Conservation (phyloP, 2,329 filamentous ascomycete species). For the Fusarium ambrosium region DNA sequence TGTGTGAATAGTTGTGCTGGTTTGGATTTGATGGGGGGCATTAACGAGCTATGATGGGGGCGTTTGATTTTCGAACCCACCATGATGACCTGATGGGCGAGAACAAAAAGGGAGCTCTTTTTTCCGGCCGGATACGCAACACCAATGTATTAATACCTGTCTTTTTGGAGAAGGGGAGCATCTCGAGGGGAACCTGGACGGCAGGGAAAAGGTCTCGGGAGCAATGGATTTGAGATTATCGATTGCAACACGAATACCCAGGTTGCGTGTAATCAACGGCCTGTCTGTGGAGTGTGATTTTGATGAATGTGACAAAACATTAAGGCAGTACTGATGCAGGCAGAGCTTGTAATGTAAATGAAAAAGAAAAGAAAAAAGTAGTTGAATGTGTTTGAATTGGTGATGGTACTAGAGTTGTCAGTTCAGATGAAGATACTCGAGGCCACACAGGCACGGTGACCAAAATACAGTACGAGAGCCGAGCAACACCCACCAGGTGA, state of each 20-base stretch:
- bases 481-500: background rate
- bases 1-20: conserved; percentile 18
- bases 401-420: background rate
- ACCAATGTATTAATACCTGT: conserved; percentile 40
- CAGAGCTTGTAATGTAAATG: background rate
- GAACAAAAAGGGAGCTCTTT: conserved; percentile 14
- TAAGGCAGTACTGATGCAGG: background rate
- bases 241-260: conserved; percentile 34
- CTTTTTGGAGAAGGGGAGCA: conserved; percentile 33
- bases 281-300: background rate
- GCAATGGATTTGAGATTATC: conserved; percentile 16
- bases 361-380: no score
- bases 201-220: conserved; percentile 31
- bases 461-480: background rate
- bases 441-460: background rate
- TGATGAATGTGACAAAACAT: background rate
- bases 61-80: conserved; percentile 23
- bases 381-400: background rate
- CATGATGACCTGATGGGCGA: conserved; percentile 21
- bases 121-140: conserved; percentile 27
- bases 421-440: background rate
- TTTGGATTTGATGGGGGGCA: conserved; percentile 14
- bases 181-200: conserved; percentile 19
- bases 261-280: conserved; percentile 17
- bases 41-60: conserved; percentile 39